phyloP scores from a whole-genome alignment of 108 stramenopile genomes.

The Pelagomonas calceolata region DNA sequence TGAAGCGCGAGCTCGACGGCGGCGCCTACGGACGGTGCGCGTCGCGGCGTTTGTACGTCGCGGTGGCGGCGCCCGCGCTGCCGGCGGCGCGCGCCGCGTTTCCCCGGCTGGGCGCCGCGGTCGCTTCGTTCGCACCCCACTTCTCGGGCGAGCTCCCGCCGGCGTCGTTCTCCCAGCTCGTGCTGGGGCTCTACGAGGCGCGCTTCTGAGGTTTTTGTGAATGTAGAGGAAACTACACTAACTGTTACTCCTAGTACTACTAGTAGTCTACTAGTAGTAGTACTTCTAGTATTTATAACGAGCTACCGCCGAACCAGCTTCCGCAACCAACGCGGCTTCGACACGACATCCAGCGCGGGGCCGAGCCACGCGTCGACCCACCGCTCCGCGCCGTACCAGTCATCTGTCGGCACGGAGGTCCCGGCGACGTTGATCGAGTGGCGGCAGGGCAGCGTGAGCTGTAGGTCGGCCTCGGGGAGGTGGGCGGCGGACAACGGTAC shows the following conservation, averaged over 20 bases:
- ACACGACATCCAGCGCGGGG: too few relatives aligned
- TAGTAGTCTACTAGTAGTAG: too few relatives aligned
- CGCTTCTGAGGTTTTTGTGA: too few relatives aligned
- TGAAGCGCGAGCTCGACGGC: neutral
- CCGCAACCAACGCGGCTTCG: too few relatives aligned
- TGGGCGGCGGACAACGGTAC: neutral
- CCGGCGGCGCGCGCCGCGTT: neutral
- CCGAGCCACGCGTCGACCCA: neutral
- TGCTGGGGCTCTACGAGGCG: neutral
- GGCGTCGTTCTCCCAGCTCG: neutral
- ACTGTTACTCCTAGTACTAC: too few relatives aligned
- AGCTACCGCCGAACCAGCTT: too few relatives aligned
- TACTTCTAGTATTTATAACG: too few relatives aligned
- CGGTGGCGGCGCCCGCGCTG: neutral
- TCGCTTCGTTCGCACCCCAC: neutral
- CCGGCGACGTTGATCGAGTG: neutral
- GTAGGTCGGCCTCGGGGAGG: neutral
- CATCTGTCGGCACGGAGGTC: neutral
- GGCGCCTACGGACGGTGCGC: neutral
- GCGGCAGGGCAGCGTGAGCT: neutral
- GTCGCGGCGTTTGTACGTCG: neutral
- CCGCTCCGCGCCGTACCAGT: neutral
- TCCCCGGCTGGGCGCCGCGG: neutral
- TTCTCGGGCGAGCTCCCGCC: neutral
- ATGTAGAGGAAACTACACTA: too few relatives aligned